Conservation (phyloP, 805 yeast genomes). For the Wickerhamiella hasegawae region DNA sequence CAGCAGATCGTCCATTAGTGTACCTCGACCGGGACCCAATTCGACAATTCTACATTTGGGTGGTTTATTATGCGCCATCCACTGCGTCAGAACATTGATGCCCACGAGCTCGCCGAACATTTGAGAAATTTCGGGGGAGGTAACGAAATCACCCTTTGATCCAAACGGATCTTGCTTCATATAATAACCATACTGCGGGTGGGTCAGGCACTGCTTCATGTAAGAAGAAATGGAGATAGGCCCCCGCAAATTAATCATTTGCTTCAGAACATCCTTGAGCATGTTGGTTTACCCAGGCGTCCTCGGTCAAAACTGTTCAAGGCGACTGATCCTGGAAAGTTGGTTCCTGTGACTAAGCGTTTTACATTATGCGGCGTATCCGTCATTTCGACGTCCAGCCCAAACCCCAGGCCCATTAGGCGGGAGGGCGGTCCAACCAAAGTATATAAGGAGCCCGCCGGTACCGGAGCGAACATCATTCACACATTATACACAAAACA, state of each 20-base stretch:
- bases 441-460: too few relatives aligned
- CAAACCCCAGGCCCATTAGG: too few relatives aligned
- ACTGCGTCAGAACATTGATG: slow-evolving; percentile 39
- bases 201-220: slow-evolving; percentile 69
- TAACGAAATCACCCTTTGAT: slow-evolving; percentile 54
- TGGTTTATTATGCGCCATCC: slow-evolving; percentile 43
- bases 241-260: slow-evolving; percentile 39
- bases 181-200: slow-evolving; percentile 66
- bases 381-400: too few relatives aligned
- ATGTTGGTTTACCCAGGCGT: too few relatives aligned
- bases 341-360: too few relatives aligned
- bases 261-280: slow-evolving; percentile 9
- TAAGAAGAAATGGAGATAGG: slow-evolving; percentile 58
- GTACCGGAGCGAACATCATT: slow-evolving; percentile 5
- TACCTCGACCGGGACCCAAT: slow-evolving; percentile 78
- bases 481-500: too few relatives aligned
- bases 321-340: too few relatives aligned
- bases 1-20: slow-evolving; percentile 53
- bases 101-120: slow-evolving; percentile 80
- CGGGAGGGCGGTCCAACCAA: too few relatives aligned
- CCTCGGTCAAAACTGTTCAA: too few relatives aligned
- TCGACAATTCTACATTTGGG: slow-evolving; percentile 41
- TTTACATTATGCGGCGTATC: too few relatives aligned
- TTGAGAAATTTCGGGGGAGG: slow-evolving; percentile 77
- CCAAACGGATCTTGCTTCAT: slow-evolving; percentile 65